phyloP scores from a whole-genome alignment of 441 rosid species.

The Daphne laureola region DNA sequence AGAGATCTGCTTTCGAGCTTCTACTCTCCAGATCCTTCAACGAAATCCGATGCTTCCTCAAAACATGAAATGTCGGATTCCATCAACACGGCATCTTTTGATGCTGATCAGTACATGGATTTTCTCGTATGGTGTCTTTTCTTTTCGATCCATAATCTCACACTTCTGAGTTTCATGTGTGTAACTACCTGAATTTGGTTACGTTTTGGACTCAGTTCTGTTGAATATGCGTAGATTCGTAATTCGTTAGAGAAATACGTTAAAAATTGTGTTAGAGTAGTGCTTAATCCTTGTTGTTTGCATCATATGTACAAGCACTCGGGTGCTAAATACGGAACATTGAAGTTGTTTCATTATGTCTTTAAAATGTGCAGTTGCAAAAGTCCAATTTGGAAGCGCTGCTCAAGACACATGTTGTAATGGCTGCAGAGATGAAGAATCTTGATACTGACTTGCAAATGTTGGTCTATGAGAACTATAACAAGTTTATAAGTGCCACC shows the following conservation, averaged over 20 bases:
- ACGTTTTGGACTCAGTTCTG: no score
- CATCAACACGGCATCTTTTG: conserved; percentile 70
- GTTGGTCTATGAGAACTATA: conserved; percentile 92
- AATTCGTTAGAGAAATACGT: not conserved
- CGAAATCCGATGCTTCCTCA: conserved; percentile 32
- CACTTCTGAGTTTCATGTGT: not conserved
- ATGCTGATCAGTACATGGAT: conserved; percentile 91
- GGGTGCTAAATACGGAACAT: no score
- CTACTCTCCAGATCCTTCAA: conserved; percentile 87
- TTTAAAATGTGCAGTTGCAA: conserved; percentile 44
- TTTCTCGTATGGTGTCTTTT: conserved; percentile 44
- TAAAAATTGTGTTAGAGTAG: not conserved
- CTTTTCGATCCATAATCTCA: not conserved
- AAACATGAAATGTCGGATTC: conserved; percentile 53
- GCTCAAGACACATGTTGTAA: conserved; percentile 83
- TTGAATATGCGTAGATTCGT: no score
- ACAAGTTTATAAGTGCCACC: conserved; percentile 93
- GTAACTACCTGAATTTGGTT: no score
- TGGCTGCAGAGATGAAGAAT: conserved; percentile 99
- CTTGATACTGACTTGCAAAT: conserved; percentile 97
- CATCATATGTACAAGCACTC: no score
- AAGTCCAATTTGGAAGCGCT: conserved; percentile 84
- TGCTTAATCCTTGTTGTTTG: not conserved
- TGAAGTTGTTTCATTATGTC: not conserved
- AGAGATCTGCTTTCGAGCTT: conserved; percentile 97